A percentile compares a stretch with the other conserved stretches of the same genome.
Evolutionary conservation across 1,284 basidiomycete species (phyloP).

Genomic region (Spongispora temasekensis): DNA sequence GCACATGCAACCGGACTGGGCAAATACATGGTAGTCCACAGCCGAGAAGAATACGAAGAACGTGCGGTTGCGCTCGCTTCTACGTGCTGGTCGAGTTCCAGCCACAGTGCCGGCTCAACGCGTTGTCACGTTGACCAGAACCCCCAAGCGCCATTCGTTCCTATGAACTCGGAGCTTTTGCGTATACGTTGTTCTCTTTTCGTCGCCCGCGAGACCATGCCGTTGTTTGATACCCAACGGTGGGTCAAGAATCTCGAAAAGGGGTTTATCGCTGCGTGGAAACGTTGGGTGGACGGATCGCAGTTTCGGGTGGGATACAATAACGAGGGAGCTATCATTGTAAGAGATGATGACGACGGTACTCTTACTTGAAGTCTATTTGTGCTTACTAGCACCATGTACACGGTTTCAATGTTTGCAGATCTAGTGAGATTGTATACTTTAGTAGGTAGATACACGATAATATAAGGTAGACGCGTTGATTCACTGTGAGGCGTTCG

Average conservation of each 20-base stretch:
- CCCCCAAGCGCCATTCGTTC: not conserved
- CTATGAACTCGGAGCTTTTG: conserved; percentile 40
- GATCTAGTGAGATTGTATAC: no score
- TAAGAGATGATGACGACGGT: conserved; percentile 41
- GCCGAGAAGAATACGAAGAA: conserved; percentile 52
- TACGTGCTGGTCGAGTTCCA: conserved; percentile 34
- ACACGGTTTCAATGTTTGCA: no score
- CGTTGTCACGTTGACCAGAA: not conserved
- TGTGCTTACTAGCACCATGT: no score
- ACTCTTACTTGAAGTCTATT: no score
- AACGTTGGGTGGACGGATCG: conserved; percentile 54
- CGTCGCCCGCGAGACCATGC: conserved; percentile 47
- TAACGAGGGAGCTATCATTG: conserved; percentile 42
- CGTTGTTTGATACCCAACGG: conserved; percentile 56
- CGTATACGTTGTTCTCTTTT: conserved; percentile 50
- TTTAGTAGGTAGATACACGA: no score
- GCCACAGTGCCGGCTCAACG: no score
- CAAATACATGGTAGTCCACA: conserved; percentile 52
- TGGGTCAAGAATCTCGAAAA: conserved; percentile 60
- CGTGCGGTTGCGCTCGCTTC: conserved; percentile 52
- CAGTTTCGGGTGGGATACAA: conserved; percentile 37
- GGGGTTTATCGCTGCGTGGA: conserved; percentile 52
- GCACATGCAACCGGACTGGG: conserved; percentile 59
- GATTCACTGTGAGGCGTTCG: no score
- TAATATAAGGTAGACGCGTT: no score